Base-by-base conservation (phyloP, 768 basidiomycete species). In the Saitozyma podzolica region DNA sequence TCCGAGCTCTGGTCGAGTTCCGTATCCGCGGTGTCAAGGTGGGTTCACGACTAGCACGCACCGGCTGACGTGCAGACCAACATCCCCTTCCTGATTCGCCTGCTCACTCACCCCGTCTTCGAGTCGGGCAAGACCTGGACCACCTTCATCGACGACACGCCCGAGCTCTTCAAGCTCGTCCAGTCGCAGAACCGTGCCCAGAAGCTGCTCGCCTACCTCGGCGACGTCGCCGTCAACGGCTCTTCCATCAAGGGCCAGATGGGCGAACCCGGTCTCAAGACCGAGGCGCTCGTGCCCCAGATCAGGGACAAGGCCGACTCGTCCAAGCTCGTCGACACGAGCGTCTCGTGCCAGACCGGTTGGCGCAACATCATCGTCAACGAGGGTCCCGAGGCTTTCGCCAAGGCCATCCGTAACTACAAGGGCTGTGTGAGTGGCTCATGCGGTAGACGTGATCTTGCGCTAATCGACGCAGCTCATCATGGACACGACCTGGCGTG, bases 291-390 rank as follows among this genome's bases (percentile, higher is more conserved):
- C 69, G 83, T 93, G 65, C 96, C 96, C 51, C 84, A 84, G 61
- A 83, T 99, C 69, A 84, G 85, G 70, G 90, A 88, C 81, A 86
- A 85, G 29, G 88, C 89, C 45, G 88, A 91, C 75, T 87, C 89
- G 3, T 69, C 80, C 66, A 84, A 86, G 74, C 87, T 87, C 0
- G 80, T 95, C 68, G 94, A 99, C 77, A 85, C 89, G 17, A 85
- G 87, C 47, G 80, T 85, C 65, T 91, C 96, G 39, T 97, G 92
- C 81, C 85, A 88, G 67, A 82, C 85, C 29, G 96, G 96, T 61
- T 99, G 96, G 96, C 88, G 96, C 65, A 96, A 95, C 82, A 96
- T 99, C 80, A 96, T 99, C 79, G 89, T 96, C 68, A 92, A 98
- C 80, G 85, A 96, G 63, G 96, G 96, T 20, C 96, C 96, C 10